Base-by-base conservation (phyloP, 2,329 filamentous ascomycete species). In the Dothistroma pini region DNA sequence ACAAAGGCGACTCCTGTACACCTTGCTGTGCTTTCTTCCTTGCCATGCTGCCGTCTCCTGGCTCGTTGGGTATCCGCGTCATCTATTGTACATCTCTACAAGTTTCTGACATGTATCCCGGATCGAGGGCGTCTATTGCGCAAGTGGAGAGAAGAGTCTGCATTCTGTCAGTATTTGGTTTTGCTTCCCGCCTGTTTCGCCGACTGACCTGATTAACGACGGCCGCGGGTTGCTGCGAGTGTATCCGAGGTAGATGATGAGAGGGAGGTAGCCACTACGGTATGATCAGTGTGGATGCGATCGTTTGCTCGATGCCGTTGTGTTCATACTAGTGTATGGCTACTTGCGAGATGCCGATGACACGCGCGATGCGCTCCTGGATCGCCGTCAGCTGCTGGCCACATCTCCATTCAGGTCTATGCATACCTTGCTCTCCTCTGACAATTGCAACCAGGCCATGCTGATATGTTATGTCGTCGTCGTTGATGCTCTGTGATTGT, bases 241-340 rank as follows among this genome's bases (percentile, higher is more conserved):
- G 82, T 96, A 97, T 71, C 93, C 95, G 72, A 99, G 89, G 79
- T 97, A 99, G 77, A 99, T 85, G 76, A 99, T 96, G 78, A 99
- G 79, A 71, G 95, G 95, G 61, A 99, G 86, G 79, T 97, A 99
- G 77, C 95, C 95, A 83, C 91, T 96, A 71, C 34, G 16, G 11
- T 2, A n/a, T 48, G 52, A 52, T 69, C 57, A 54, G 73, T 49
- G 49, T 56, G 16, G 7, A 25, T 53, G 41, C 53, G 32, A 12
- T 49, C 11, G 35, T 21, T 6, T 11, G 12, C 14, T 52, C 32
- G 10, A 16, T 14, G 29, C 21, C 47, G 57, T 38, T 22, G 4
- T 49, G 48, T 25, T 83, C 68, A 83, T 86, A 96, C 91, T 97
- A 99, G 82, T 99, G 95, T 74, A 99, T 89, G 62, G 90, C 92